Percentiles rank a stretch among this genome's conserved stretches.
phyloP scores from a whole-genome alignment of 2,329 filamentous ascomycete species.

The Botryotinia convoluta region DNA sequence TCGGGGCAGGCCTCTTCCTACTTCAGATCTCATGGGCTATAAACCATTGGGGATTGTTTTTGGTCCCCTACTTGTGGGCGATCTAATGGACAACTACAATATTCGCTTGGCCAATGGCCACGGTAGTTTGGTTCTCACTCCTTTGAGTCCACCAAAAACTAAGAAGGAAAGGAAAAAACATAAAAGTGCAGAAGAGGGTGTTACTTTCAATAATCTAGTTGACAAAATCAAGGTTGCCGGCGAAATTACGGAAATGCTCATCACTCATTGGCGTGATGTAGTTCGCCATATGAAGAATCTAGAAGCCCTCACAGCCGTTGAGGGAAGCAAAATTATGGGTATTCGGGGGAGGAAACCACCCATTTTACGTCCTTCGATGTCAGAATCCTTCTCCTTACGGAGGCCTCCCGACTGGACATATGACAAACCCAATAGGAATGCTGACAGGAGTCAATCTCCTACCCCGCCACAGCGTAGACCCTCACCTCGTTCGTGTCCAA shows the following conservation, averaged over 20 bases:
- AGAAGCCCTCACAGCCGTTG: slow-evolving; percentile 24
- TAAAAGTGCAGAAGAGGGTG: slow-evolving; percentile 30
- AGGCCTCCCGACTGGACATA: slow-evolving; percentile 42
- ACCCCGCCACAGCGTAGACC: slow-evolving; percentile 40
- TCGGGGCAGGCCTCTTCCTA: slow-evolving; percentile 51
- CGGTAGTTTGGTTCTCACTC: slow-evolving; percentile 33
- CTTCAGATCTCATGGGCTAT: slow-evolving; percentile 62
- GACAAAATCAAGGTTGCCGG: slow-evolving; percentile 60
- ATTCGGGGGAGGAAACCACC: slow-evolving; percentile 23
- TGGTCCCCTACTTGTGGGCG: slow-evolving; percentile 60
- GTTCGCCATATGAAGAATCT: slow-evolving; percentile 58
- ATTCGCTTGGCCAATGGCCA: slow-evolving; percentile 34
- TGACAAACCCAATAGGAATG: slow-evolving; percentile 25
- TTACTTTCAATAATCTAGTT: slow-evolving; percentile 38
- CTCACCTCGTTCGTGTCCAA: not conserved
- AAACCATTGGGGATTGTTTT: slow-evolving; percentile 61
- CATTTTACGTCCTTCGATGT: slow-evolving; percentile 43
- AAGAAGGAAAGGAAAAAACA: slow-evolving; percentile 43
- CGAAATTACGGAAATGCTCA: slow-evolving; percentile 61
- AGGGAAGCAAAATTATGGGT: slow-evolving; percentile 22
- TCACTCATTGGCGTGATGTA: slow-evolving; percentile 63
- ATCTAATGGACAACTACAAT: slow-evolving; percentile 52
- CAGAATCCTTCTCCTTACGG: slow-evolving; percentile 43
- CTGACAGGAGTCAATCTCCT: slow-evolving; percentile 39
- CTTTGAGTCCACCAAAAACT: slow-evolving; percentile 42